Evolutionary conservation across 2,329 filamentous ascomycete genomes (phyloP).

Genomic region (Phoma sp.): DNA sequence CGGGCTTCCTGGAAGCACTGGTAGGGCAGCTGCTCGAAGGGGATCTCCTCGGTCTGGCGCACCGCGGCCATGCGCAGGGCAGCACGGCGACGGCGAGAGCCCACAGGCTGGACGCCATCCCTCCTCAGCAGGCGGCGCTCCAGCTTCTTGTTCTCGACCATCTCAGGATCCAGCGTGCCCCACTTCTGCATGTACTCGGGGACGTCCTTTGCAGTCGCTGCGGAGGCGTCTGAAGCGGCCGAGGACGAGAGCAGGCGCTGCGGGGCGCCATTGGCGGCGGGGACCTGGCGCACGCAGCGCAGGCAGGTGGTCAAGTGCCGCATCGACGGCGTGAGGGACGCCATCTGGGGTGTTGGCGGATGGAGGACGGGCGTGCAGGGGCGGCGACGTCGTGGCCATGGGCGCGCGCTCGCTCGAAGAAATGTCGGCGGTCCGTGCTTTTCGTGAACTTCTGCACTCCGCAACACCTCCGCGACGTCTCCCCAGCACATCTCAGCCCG

Average conservation of each 20-base stretch:
- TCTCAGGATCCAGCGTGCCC: constrained; percentile 43
- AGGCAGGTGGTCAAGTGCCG: constrained; percentile 46
- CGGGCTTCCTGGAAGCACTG: constrained; percentile 98
- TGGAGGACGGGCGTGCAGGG: constrained; percentile 19
- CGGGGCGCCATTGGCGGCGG: constrained; percentile 38
- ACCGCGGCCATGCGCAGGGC: constrained; percentile 45
- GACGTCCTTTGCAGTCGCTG: background rate
- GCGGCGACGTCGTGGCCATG: constrained; percentile 35
- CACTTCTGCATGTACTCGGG: constrained; percentile 48
- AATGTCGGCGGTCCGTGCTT: constrained; percentile 6
- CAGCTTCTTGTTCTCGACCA: constrained; percentile 53
- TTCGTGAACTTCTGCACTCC: constrained; percentile 11
- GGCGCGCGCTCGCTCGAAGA: no score
- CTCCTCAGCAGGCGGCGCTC: constrained; percentile 73
- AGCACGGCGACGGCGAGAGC: constrained; percentile 80
- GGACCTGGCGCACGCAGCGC: constrained; percentile 41
- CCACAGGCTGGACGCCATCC: constrained; percentile 73
- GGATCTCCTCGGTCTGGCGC: constrained; percentile 69
- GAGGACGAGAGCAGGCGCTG: constrained; percentile 60
- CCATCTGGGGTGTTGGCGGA: constrained; percentile 37
- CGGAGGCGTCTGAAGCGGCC: constrained; percentile 27
- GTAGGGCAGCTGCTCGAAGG: constrained; percentile 93
- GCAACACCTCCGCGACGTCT: constrained; percentile 35
- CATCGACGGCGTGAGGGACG: constrained; percentile 43
- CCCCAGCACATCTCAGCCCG: constrained; percentile 31